Evolutionary conservation across 2,329 filamentous ascomycete species (phyloP).

Genomic region (Cordyceps cicadae): DNA sequence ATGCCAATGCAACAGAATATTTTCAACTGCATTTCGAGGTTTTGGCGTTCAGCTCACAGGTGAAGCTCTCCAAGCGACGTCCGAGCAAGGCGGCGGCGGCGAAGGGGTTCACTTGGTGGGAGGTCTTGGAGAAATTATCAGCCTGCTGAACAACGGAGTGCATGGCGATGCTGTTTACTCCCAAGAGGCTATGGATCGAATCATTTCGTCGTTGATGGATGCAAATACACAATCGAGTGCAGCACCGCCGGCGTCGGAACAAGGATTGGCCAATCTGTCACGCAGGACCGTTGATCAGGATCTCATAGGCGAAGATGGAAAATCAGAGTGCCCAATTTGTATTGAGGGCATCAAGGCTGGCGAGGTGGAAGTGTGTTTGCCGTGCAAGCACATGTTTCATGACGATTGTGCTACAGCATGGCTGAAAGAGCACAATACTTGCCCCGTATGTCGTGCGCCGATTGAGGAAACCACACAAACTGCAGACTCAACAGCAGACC

Average conservation of each 20-base stretch:
- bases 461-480: slow-evolving; percentile 30
- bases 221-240: slow-evolving; percentile 68
- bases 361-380: slow-evolving; percentile 67
- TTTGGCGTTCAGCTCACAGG: slow-evolving; percentile 5
- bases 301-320: slow-evolving; percentile 58
- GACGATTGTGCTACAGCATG: slow-evolving; percentile 72
- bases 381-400: slow-evolving; percentile 93
- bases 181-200: slow-evolving; percentile 81
- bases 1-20: neutral
- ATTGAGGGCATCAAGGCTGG: slow-evolving; percentile 74
- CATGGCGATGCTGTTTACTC: slow-evolving; percentile 80
- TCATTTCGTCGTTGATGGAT: slow-evolving; percentile 85
- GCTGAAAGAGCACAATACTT: slow-evolving; percentile 87
- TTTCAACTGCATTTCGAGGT: neutral
- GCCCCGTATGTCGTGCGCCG: slow-evolving; percentile 66
- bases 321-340: slow-evolving; percentile 87
- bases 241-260: slow-evolving; percentile 69
- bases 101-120: slow-evolving; percentile 36
- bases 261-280: slow-evolving; percentile 65
- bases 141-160: slow-evolving; percentile 40
- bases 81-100: slow-evolving; percentile 14
- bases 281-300: slow-evolving; percentile 61
- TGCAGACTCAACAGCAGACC: neutral
- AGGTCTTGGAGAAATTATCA: slow-evolving; percentile 41
- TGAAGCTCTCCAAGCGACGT: neutral